Conservation (phyloP, 495 filamentous ascomycete genomes). For the Penicillium steckii region DNA sequence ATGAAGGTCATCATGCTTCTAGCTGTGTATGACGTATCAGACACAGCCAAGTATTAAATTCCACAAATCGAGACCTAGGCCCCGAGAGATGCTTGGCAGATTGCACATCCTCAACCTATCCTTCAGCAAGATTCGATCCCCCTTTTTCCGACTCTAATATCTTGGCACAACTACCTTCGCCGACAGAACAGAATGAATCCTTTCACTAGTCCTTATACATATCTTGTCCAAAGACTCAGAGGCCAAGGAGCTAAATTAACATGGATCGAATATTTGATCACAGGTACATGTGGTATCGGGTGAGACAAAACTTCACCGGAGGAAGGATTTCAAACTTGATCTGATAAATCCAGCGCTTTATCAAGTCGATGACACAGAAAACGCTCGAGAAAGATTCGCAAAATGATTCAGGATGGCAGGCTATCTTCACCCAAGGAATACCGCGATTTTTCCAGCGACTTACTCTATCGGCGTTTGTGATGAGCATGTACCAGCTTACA, state of each 20-base stretch:
- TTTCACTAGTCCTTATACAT: background rate
- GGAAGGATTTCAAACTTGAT: background rate
- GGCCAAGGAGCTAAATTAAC: background rate
- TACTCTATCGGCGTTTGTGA: background rate
- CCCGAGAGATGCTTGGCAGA: too few species aligned
- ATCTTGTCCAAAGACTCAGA: background rate
- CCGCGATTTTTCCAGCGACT: conserved; percentile 1
- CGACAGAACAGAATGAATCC: background rate
- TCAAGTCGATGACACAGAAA: background rate
- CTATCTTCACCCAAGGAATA: background rate
- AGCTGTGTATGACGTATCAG: too few species aligned
- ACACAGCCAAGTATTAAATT: too few species aligned
- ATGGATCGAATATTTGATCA: conserved; percentile 6
- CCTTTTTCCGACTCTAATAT: too few species aligned
- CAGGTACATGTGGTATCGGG: conserved; percentile 2
- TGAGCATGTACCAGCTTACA: background rate
- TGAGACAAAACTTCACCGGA: background rate
- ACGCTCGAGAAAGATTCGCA: background rate
- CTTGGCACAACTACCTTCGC: too few species aligned
- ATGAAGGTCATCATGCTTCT: too few species aligned
- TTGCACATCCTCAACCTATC: too few species aligned
- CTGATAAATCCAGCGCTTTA: background rate
- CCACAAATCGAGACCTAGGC: too few species aligned
- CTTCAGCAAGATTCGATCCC: too few species aligned
- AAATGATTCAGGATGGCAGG: background rate